A percentile compares a stretch with the other conserved stretches of the same genome.
These are phyloP conservation scores for Phytophthora pinifolia DNA, from an alignment of 352 stramenopile genomes.

Conservation along the genomic window DNA sequence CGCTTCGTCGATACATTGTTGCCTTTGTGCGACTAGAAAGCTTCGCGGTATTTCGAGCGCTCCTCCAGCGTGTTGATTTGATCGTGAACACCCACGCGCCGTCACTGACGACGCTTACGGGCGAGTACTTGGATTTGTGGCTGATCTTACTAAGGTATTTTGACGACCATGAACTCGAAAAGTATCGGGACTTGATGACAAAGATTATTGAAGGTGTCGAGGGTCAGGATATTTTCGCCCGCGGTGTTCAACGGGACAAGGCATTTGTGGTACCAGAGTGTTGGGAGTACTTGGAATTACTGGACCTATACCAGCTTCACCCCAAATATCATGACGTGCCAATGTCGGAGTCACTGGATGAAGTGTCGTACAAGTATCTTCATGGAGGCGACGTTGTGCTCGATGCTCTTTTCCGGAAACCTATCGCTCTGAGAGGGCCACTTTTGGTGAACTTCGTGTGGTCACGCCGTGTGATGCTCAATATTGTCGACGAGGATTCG, in stretches of 20 bases:
- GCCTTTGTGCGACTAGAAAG: slow-evolving; percentile 38
- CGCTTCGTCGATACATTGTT: slow-evolving; percentile 45
- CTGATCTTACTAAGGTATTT: slow-evolving; percentile 45
- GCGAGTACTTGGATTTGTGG: slow-evolving; percentile 47
- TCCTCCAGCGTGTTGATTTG: slow-evolving; percentile 52
- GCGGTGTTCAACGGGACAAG: slow-evolving; percentile 21
- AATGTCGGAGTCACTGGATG: slow-evolving; percentile 14
- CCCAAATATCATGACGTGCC: slow-evolving; percentile 24
- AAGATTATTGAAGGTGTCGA: slow-evolving; percentile 46
- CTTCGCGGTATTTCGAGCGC: slow-evolving; percentile 36
- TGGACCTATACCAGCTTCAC: slow-evolving; percentile 32
- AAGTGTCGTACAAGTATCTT: slow-evolving; percentile 28
- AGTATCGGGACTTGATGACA: slow-evolving; percentile 39
- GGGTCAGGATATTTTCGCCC: slow-evolving; percentile 26
- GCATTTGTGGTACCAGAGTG: slow-evolving; percentile 24
- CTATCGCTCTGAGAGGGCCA: slow-evolving; percentile 28
- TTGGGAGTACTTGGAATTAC: slow-evolving; percentile 38
- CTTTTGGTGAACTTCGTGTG: slow-evolving; percentile 52
- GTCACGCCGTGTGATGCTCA: slow-evolving; percentile 39
- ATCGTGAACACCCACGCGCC: slow-evolving; percentile 40
- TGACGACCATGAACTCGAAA: slow-evolving; percentile 51
- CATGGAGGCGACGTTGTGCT: slow-evolving; percentile 25
- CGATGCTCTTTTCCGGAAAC: slow-evolving; percentile 26
- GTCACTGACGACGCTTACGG: slow-evolving; percentile 26
- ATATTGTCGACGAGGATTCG: slow-evolving; percentile 30